A percentile compares a stretch with the other conserved stretches of the same genome.
Conservation (phyloP, 2,329 filamentous ascomycete species). For the Sclerotinia sclerotiorum region DNA sequence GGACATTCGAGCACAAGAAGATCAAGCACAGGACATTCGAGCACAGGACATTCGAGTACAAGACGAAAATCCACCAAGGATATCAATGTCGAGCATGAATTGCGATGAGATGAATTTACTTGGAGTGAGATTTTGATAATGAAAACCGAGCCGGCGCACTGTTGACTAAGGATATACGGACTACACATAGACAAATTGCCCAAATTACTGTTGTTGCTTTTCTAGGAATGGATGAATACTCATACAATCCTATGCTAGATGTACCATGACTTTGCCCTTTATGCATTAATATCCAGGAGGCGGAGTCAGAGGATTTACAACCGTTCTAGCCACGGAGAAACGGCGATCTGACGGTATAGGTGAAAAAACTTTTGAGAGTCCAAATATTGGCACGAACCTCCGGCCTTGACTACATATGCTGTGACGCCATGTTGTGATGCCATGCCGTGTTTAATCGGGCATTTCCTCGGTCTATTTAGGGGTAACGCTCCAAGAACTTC, state of each 20-base stretch:
- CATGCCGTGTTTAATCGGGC: background rate
- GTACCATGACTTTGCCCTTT: background rate
- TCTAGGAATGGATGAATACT: slow-evolving; percentile 8
- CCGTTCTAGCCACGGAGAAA: background rate
- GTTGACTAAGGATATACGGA: background rate
- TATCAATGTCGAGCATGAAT: slow-evolving; percentile 9
- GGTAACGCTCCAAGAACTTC: background rate
- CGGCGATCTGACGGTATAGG: background rate
- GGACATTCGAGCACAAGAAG: no score
- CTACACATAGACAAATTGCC: slow-evolving; percentile 5
- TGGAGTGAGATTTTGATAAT: background rate
- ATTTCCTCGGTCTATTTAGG: background rate
- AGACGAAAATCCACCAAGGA: background rate
- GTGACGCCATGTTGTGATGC: background rate
- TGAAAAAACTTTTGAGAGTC: background rate
- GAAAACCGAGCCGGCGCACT: background rate
- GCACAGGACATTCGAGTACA: slow-evolving; percentile 48
- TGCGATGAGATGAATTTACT: slow-evolving; percentile 5
- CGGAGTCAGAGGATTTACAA: background rate
- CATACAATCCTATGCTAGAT: background rate
- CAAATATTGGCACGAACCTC: background rate
- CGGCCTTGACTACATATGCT: background rate
- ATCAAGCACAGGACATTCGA: no score
- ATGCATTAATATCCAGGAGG: background rate
- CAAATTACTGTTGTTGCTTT: background rate